phyloP scores from a whole-genome alignment of 73 alveolate species.

The Paramecium bursaria region DNA sequence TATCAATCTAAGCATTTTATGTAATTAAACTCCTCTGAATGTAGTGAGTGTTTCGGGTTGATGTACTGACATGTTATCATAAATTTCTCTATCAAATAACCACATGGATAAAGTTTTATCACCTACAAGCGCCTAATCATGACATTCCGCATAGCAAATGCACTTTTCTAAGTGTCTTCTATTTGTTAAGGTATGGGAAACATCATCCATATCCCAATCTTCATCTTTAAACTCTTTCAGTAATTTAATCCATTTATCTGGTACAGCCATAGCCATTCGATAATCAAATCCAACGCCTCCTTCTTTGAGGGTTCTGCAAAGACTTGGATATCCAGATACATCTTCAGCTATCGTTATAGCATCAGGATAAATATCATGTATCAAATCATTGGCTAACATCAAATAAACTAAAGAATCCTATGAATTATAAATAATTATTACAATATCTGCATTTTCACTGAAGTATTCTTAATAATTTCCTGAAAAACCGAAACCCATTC shows the following conservation, averaged over 20 bases:
- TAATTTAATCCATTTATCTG: slow-evolving; percentile 88
- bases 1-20: slow-evolving; percentile 94
- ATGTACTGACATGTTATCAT: slow-evolving; percentile 82
- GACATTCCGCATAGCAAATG: slow-evolving; percentile 96
- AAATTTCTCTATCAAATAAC: slow-evolving; percentile 92
- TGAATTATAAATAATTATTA: slow-evolving; percentile 70
- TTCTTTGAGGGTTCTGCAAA: slow-evolving; percentile 93
- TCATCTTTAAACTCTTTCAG: slow-evolving; percentile 93
- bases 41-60: slow-evolving; percentile 81
- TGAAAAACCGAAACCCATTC: slow-evolving; percentile 91
- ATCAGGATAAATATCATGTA: slow-evolving; percentile 89
- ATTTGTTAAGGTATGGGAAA: slow-evolving; percentile 88
- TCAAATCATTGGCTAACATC: slow-evolving; percentile 98
- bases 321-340: slow-evolving; percentile 98
- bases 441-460: slow-evolving; percentile 90
- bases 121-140: slow-evolving; percentile 98
- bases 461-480: slow-evolving; percentile 96
- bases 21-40: slow-evolving; percentile 97
- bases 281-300: slow-evolving; percentile 99
- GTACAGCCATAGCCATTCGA: slow-evolving; percentile 95
- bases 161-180: slow-evolving; percentile 94
- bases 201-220: slow-evolving; percentile 95
- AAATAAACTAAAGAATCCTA: slow-evolving; percentile 73
- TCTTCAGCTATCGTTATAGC: slow-evolving; percentile 98
- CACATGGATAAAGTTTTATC: slow-evolving; percentile 97